Percentiles rank a stretch among this genome's conserved stretches.
Conservation (phyloP, 805 yeast species). For the Dipodascus albidus region DNA sequence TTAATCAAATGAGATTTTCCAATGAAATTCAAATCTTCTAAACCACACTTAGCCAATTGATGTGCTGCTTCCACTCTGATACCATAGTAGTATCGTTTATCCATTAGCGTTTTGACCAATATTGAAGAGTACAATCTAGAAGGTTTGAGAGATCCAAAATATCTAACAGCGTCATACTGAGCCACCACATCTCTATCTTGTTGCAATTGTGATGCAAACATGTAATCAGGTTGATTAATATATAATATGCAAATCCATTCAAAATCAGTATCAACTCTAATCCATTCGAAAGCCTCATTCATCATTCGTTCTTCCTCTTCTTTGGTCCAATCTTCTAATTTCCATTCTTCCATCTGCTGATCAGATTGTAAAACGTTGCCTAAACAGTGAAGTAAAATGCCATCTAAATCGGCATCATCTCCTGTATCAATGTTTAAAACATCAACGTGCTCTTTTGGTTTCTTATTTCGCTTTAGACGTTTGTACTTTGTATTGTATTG, state of each 20-base stretch:
- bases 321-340: slow-evolving; percentile 53
- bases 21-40: slow-evolving; percentile 45
- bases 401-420: slow-evolving; percentile 23
- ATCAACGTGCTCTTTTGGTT: slow-evolving; percentile 13
- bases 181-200: slow-evolving; percentile 97
- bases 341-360: slow-evolving; percentile 60
- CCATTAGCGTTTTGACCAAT: slow-evolving; percentile 71
- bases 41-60: slow-evolving; percentile 62
- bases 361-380: slow-evolving; percentile 67
- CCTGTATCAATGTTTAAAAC: slow-evolving; percentile 18
- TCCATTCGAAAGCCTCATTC: slow-evolving; percentile 94
- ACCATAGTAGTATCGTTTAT: slow-evolving; percentile 77
- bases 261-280: slow-evolving; percentile 92
- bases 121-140: slow-evolving; percentile 60
- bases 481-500: slow-evolving; percentile 92
- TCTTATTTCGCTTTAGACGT: slow-evolving; percentile 52
- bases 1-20: slow-evolving; percentile 65
- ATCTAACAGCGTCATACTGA: slow-evolving; percentile 70
- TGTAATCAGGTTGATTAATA: slow-evolving; percentile 84
- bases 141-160: slow-evolving; percentile 55
- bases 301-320: slow-evolving; percentile 58
- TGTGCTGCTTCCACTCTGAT: slow-evolving; percentile 77
- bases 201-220: slow-evolving; percentile 87
- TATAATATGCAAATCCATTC: slow-evolving; percentile 87
- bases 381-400: slow-evolving; percentile 39